Conservation (phyloP, 2,329 filamentous ascomycete species). For the Cercospora sesami region DNA sequence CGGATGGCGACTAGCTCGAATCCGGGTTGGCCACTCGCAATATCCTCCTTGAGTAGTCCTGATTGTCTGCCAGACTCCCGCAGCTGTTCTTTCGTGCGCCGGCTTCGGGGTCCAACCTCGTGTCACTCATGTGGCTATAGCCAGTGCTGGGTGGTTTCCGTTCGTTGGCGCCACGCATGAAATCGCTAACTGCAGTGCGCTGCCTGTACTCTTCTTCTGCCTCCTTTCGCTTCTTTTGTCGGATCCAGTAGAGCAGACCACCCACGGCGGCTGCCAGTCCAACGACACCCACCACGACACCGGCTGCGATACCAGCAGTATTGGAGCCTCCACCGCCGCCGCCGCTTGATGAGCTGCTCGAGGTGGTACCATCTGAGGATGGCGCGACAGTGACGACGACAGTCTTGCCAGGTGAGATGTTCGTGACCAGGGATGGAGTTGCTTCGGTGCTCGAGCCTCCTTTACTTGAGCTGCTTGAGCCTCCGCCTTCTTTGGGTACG, state of each 20-base stretch:
- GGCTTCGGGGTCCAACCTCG: constrained; percentile 78
- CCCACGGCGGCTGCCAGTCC: constrained; percentile 65
- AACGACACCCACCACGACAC: constrained; percentile 81
- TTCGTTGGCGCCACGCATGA: constrained; percentile 55
- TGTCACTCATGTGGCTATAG: constrained; percentile 76
- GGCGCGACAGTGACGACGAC: constrained; percentile 39
- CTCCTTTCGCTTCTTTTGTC: constrained; percentile 72
- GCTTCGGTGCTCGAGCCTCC: constrained; percentile 22
- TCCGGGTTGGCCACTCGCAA: constrained; percentile 68
- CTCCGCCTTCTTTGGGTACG: constrained; percentile 44
- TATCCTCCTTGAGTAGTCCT: constrained; percentile 95
- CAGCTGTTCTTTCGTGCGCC: constrained; percentile 59
- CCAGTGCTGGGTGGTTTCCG: constrained; percentile 60
- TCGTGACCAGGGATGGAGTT: constrained; percentile 34
- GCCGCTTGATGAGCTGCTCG: constrained; percentile 42
- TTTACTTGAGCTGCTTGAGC: constrained; percentile 31
- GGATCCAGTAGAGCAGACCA: constrained; percentile 71
- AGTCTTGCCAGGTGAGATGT: constrained; percentile 37
- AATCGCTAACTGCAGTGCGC: constrained; percentile 75
- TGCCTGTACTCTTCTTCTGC: constrained; percentile 83
- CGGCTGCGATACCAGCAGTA: constrained; percentile 79
- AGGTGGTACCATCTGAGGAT: constrained; percentile 44
- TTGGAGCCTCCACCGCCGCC: constrained; percentile 52
- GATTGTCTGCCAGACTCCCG: constrained; percentile 85
- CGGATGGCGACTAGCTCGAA: constrained; percentile 21